Percentiles rank a stretch among this genome's conserved stretches.
These are phyloP conservation scores for Evernia prunastri DNA, from an alignment of 495 filamentous ascomycete genomes.

Conservation along the genomic window DNA sequence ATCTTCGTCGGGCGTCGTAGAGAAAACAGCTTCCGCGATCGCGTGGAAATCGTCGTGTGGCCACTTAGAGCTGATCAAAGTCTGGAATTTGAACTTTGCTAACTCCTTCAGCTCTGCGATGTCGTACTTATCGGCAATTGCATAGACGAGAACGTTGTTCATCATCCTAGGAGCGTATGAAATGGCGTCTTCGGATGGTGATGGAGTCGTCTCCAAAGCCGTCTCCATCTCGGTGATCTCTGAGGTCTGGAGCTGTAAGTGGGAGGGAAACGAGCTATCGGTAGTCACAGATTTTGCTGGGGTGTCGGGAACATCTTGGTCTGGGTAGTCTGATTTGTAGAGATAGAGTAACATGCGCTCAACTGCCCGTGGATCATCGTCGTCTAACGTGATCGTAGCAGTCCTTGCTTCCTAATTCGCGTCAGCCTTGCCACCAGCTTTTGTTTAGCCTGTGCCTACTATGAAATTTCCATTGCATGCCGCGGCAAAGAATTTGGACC, in stretches of 20 bases:
- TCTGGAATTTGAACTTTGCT: conserved; percentile 4
- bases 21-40: not conserved
- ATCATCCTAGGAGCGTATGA: not conserved
- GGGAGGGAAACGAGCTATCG: not conserved
- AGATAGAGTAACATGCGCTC: conserved; percentile 8
- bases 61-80: not conserved
- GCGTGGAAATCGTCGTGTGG: not conserved
- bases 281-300: not conserved
- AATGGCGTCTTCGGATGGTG: not conserved
- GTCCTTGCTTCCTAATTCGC: not conserved
- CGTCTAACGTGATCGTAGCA: not conserved
- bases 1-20: not conserved
- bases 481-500: conserved; percentile 31
- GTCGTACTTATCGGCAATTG: conserved; percentile 9
- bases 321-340: conserved; percentile 5
- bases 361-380: conserved; percentile 2
- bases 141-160: conserved; percentile 9
- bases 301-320: not conserved
- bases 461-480: conserved; percentile 29
- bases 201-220: too few relatives aligned
- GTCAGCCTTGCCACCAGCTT: not conserved
- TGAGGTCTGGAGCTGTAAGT: not conserved
- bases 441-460: conserved; percentile 16
- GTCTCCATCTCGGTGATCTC: not conserved
- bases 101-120: not conserved